Evolutionary conservation across 495 filamentous ascomycete genomes (phyloP).

Genomic region (Xylaria cubensis): DNA sequence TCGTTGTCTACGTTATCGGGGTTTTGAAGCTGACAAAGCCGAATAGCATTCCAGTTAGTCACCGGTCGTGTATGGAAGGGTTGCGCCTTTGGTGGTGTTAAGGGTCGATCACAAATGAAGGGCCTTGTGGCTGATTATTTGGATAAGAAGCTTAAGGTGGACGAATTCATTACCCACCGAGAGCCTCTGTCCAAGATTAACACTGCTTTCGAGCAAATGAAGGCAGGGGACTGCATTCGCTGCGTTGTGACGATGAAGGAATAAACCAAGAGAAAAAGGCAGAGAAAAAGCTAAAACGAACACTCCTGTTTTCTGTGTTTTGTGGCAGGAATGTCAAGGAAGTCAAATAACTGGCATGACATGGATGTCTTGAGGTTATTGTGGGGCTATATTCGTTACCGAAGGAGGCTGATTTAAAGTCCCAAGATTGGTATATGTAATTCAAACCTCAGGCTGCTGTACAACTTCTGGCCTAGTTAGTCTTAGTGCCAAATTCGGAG

Average conservation of each 20-base stretch:
- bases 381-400: not conserved
- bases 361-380: not conserved
- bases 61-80: conserved; percentile 98
- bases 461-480: not conserved
- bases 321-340: not conserved
- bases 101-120: conserved; percentile 91
- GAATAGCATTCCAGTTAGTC: conserved; percentile 93
- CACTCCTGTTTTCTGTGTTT: not conserved
- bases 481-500: not conserved
- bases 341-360: not conserved
- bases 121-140: conserved; percentile 91
- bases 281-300: not conserved
- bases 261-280: conserved; percentile 18
- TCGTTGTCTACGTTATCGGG: not conserved
- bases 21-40: conserved; percentile 33
- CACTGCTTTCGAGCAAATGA: conserved; percentile 90
- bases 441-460: not conserved
- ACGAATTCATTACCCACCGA: conserved; percentile 99
- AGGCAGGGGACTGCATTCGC: conserved; percentile 92
- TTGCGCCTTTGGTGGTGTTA: conserved; percentile 97
- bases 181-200: conserved; percentile 83
- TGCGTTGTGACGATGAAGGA: conserved; percentile 72
- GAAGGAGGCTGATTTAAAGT: not conserved
- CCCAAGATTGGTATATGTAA: not conserved
- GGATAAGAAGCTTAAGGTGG: conserved; percentile 89